A percentile compares a stretch with the other conserved stretches of the same genome.
These are phyloP conservation scores for Trametes meyenii DNA, from an alignment of 768 basidiomycete species.

Conservation along the genomic window DNA sequence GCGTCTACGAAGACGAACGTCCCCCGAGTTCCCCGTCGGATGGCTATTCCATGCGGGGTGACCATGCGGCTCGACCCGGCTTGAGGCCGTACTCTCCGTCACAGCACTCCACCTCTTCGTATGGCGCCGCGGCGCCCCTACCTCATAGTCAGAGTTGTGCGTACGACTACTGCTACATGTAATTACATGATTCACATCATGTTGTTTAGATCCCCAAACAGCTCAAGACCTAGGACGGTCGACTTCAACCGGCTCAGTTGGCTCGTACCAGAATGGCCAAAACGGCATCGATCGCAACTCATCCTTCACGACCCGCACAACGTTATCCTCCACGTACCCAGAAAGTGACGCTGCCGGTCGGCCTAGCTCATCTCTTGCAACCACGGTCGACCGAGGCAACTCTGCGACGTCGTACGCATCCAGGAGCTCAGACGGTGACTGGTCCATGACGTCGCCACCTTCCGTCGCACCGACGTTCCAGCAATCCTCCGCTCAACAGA, in stretches of 20 bases:
- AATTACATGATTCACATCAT: neutral
- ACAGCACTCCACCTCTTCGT: slow-evolving; percentile 18
- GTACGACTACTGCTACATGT: neutral
- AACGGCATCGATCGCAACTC: slow-evolving; percentile 27
- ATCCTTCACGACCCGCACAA: slow-evolving; percentile 21
- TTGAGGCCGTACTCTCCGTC: slow-evolving; percentile 19
- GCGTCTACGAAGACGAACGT: slow-evolving; percentile 24
- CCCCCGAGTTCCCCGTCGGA: slow-evolving; percentile 25
- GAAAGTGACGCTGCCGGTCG: slow-evolving; percentile 13
- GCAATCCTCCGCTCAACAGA: slow-evolving; percentile 11
- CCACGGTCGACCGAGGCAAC: slow-evolving; percentile 35
- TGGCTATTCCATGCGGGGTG: slow-evolving; percentile 25
- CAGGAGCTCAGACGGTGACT: slow-evolving; percentile 26
- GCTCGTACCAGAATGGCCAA: slow-evolving; percentile 19
- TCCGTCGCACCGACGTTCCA: slow-evolving; percentile 23
- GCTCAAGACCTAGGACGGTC: slow-evolving; percentile 20
- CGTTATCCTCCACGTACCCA: slow-evolving; percentile 24
- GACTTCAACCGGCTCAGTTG: slow-evolving; percentile 19
- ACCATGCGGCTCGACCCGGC: slow-evolving; percentile 6
- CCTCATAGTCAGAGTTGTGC: slow-evolving; percentile 21
- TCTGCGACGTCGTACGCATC: slow-evolving; percentile 34
- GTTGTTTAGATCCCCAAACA: slow-evolving; percentile 8
- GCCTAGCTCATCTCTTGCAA: slow-evolving; percentile 26
- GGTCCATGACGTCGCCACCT: slow-evolving; percentile 18
- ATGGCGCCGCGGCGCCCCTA: slow-evolving; percentile 1